These are phyloP conservation scores for Agaricus blazei DNA, from an alignment of 768 basidiomycete genomes.

Conservation along the genomic window DNA sequence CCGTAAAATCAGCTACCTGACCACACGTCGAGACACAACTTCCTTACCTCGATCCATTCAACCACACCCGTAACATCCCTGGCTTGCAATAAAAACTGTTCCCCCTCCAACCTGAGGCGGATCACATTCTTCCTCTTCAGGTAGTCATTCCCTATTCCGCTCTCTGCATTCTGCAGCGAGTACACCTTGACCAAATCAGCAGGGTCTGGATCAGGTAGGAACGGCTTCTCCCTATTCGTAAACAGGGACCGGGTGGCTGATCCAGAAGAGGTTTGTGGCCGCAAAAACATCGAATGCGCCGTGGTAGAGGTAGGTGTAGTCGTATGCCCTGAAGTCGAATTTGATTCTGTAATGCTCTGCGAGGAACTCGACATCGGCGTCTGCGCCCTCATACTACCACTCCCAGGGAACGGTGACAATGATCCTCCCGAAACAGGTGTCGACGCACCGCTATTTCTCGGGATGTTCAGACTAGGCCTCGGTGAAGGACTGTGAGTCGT, in stretches of 20 bases:
- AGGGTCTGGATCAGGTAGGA: constrained; percentile 36
- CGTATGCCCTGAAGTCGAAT: neutral
- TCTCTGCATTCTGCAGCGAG: constrained; percentile 86
- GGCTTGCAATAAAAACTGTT: constrained; percentile 95
- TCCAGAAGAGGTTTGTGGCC: neutral
- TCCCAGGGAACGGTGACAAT: constrained; percentile 4
- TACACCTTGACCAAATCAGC: constrained; percentile 64
- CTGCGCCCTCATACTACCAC: constrained; percentile 1
- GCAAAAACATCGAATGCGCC: neutral
- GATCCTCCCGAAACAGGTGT: constrained; percentile 15
- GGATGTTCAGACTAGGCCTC: constrained; percentile 29
- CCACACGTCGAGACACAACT: constrained; percentile 3
- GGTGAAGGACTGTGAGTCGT: constrained; percentile 17
- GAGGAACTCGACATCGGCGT: constrained; percentile 8
- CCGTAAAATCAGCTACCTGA: neutral
- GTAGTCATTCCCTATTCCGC: constrained; percentile 94
- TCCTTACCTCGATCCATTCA: constrained; percentile 88
- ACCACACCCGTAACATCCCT: constrained; percentile 80
- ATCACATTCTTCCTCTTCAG: constrained; percentile 92
- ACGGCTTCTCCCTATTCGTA: constrained; percentile 11
- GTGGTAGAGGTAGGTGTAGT: constrained; percentile 5
- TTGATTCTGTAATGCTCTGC: constrained; percentile 6
- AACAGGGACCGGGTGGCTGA: neutral
- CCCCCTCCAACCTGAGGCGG: constrained; percentile 85
- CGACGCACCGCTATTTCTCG: constrained; percentile 20